Evolutionary conservation across 169 alveolate genomes (phyloP).

Genomic region (Theileria parva): DNA sequence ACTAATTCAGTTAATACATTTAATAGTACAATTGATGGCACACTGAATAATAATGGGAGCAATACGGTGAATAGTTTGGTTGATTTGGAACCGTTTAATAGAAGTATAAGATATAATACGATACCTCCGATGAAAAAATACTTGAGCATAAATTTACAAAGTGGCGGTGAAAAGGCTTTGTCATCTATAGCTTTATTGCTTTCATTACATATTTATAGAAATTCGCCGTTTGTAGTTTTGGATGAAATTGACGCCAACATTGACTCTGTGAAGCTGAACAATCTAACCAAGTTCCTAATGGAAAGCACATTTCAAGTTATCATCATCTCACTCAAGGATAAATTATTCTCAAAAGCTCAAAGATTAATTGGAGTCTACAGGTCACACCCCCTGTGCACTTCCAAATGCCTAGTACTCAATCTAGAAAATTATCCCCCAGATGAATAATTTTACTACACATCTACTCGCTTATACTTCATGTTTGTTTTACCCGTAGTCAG

Average conservation of each 20-base stretch:
- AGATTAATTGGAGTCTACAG: slow-evolving; percentile 81
- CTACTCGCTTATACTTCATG: no score
- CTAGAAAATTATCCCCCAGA: slow-evolving; percentile 55
- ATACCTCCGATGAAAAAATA: slow-evolving; percentile 78
- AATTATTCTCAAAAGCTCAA: slow-evolving; percentile 82
- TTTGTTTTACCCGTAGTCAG: no score
- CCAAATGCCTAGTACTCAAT: slow-evolving; percentile 75
- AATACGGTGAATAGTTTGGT: slow-evolving; percentile 62
- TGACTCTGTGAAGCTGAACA: slow-evolving; percentile 84
- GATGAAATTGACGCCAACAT: slow-evolving; percentile 94
- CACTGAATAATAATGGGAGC: no score
- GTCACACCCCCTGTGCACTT: slow-evolving; percentile 65
- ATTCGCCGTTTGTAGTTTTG: slow-evolving; percentile 88
- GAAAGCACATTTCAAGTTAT: slow-evolving; percentile 79
- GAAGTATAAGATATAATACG: slow-evolving; percentile 73
- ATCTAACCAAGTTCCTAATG: slow-evolving; percentile 74
- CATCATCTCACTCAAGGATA: slow-evolving; percentile 85
- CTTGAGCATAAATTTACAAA: slow-evolving; percentile 68
- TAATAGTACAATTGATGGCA: no score
- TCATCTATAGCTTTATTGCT: slow-evolving; percentile 90
- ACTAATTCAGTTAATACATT: no score
- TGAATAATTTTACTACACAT: background rate
- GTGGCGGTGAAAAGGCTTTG: slow-evolving; percentile 97
- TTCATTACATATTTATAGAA: slow-evolving; percentile 86
- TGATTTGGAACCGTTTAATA: slow-evolving; percentile 71